phyloP scores from a whole-genome alignment of 2,329 filamentous ascomycete species.

The Zasmidium citrigriseum region DNA sequence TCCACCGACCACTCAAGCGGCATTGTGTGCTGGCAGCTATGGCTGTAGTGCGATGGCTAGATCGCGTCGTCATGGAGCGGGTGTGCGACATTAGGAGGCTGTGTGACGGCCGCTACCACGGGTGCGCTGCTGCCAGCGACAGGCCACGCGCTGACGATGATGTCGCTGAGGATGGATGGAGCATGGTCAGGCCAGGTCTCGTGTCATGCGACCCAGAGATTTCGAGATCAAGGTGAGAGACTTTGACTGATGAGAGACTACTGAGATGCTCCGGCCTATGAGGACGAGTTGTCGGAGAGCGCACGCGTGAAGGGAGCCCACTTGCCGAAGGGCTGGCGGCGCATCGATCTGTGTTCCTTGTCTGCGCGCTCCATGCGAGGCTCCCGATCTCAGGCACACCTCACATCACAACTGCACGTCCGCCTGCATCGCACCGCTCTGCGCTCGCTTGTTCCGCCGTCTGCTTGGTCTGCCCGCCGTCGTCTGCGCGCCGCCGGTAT shows the following conservation, averaged over 20 bases:
- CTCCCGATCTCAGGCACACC: constrained; percentile 5
- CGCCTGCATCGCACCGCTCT: not conserved
- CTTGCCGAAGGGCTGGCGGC: not conserved
- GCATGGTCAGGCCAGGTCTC: not conserved
- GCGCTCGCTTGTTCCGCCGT: not conserved
- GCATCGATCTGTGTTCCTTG: constrained; percentile 20
- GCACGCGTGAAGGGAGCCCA: not conserved
- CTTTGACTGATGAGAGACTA: not conserved
- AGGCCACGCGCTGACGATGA: too few species aligned
- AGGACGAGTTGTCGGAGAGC: not conserved
- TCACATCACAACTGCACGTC: too few species aligned
- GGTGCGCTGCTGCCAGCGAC: too few species aligned
- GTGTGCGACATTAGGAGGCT: not conserved
- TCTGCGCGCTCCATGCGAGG: not conserved
- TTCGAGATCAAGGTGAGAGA: too few species aligned
- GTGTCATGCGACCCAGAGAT: too few species aligned
- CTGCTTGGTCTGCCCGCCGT: not conserved
- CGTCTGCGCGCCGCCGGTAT: not conserved
- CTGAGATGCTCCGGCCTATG: not conserved
- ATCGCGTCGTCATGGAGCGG: not conserved
- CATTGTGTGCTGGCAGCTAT: too few species aligned
- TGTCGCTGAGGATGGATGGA: not conserved
- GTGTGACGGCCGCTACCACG: not conserved
- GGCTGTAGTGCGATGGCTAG: not conserved
- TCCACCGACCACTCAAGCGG: too few species aligned